Conservation (phyloP, 139 green algal genomes). For the Volvox reticuliferus region DNA sequence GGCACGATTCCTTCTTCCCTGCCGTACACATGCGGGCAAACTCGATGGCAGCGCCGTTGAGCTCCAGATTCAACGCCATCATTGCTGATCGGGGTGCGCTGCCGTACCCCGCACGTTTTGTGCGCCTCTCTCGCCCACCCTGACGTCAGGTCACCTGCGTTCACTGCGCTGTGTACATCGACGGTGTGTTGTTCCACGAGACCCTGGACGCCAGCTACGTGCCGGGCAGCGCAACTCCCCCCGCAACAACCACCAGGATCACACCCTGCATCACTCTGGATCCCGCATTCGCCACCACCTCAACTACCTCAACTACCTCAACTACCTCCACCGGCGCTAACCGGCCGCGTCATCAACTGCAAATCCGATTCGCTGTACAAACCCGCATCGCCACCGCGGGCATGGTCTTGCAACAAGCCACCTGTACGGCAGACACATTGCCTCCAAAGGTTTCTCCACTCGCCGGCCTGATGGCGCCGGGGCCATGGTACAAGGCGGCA, state of each 20-base stretch:
- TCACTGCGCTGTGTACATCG: slow-evolving; percentile 10
- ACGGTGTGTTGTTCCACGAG: slow-evolving; percentile 10
- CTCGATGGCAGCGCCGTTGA: too few species aligned
- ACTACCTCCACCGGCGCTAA: neutral
- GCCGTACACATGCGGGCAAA: too few species aligned
- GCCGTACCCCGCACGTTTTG: too few species aligned
- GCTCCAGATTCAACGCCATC: too few species aligned
- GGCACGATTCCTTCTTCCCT: too few species aligned
- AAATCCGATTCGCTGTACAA: slow-evolving; percentile 16
- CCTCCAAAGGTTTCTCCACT: neutral
- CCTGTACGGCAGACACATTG: neutral
- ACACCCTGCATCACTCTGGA: slow-evolving; percentile 17
- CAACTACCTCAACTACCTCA: too few species aligned
- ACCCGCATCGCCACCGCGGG: neutral
- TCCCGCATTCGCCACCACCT: too few species aligned
- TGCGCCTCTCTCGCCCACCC: too few species aligned
- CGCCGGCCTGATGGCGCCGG: neutral
- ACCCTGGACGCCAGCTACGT: neutral
- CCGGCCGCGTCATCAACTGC: neutral
- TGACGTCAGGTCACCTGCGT: slow-evolving; percentile 6
- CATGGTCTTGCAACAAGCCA: neutral
- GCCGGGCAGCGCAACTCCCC: neutral
- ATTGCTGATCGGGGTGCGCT: too few species aligned
- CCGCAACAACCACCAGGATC: neutral
- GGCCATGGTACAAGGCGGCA: neutral